Percentiles rank a stretch among this genome's conserved stretches.
These are phyloP conservation scores for Hawksworthiomyces lignivorus DNA, from an alignment of 2,329 filamentous ascomycete genomes.

Conservation along the genomic window DNA sequence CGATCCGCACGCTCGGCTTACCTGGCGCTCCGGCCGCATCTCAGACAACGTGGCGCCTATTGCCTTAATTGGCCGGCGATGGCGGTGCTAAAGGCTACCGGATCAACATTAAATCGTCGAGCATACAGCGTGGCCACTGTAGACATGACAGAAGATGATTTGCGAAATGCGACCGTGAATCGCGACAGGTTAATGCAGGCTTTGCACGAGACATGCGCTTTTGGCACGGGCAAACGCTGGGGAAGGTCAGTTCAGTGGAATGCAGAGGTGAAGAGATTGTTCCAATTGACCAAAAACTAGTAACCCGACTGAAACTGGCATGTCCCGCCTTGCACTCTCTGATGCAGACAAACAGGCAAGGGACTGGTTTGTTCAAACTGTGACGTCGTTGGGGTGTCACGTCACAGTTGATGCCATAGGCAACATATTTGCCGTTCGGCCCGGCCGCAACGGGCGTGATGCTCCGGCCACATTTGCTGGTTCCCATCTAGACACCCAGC, in stretches of 20 bases:
- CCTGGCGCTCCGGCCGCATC: too few species aligned
- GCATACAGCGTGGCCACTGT: constrained; percentile 2
- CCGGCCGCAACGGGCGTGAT: constrained; percentile 46
- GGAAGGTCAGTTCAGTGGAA: constrained; percentile 57
- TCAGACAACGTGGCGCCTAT: too few species aligned
- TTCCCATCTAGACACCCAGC: constrained; percentile 60
- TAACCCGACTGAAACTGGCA: constrained; percentile 59
- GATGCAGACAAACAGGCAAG: constrained; percentile 64
- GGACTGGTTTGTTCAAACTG: constrained; percentile 66
- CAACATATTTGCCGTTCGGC: constrained; percentile 71
- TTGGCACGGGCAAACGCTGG: constrained; percentile 49
- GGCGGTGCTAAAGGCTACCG: too few species aligned
- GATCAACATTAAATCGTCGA: too few species aligned
- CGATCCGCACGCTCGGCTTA: too few species aligned
- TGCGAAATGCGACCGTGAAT: constrained; percentile 9
- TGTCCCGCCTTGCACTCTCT: constrained; percentile 65
- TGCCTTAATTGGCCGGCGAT: too few species aligned
- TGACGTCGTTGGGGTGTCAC: constrained; percentile 54
- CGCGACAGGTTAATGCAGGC: constrained; percentile 10
- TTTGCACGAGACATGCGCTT: constrained; percentile 13
- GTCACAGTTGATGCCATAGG: constrained; percentile 68
- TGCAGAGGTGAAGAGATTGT: too few species aligned
- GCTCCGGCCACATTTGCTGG: constrained; percentile 61
- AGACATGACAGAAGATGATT: constrained; percentile 6
- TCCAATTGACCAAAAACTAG: constrained; percentile 24